A percentile compares a stretch with the other conserved stretches of the same genome.
Evolutionary conservation across 495 filamentous ascomycete species (phyloP).

Genomic region (Hypoxylon trugodes): DNA sequence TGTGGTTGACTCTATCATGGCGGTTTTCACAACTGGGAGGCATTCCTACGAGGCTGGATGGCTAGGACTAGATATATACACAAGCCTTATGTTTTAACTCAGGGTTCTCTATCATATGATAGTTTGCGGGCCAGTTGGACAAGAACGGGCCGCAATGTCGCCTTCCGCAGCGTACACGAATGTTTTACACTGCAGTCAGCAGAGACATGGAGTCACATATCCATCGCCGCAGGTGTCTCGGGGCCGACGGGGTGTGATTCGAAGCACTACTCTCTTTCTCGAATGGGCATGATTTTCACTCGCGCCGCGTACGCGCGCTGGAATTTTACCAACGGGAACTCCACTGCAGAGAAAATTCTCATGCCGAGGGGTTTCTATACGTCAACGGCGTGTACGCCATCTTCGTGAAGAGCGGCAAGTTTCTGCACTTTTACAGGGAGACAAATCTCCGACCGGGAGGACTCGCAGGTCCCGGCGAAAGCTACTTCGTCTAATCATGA

Average conservation of each 20-base stretch:
- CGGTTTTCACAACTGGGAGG: neutral
- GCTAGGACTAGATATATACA: slow-evolving; percentile 24
- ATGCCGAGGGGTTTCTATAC: slow-evolving; percentile 20
- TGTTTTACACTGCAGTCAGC: slow-evolving; percentile 26
- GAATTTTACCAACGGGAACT: slow-evolving; percentile 19
- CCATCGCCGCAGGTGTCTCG: slow-evolving; percentile 31
- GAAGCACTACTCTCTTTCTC: slow-evolving; percentile 11
- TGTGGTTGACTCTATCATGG: neutral
- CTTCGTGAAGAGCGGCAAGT: slow-evolving; percentile 5
- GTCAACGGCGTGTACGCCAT: slow-evolving; percentile 20
- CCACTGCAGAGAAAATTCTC: slow-evolving; percentile 22
- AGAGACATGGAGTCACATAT: slow-evolving; percentile 24
- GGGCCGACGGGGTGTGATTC: slow-evolving; percentile 20
- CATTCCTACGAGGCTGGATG: neutral
- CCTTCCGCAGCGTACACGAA: slow-evolving; percentile 22
- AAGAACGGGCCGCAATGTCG: slow-evolving; percentile 27
- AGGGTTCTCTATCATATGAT: slow-evolving; percentile 14
- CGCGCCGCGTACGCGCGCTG: slow-evolving; percentile 17
- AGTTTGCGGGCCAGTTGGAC: slow-evolving; percentile 22
- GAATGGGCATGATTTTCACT: slow-evolving; percentile 36
- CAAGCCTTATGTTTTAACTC: neutral
- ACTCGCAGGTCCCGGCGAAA: slow-evolving; percentile 13
- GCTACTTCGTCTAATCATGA: neutral
- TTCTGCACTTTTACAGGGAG: slow-evolving; percentile 11
- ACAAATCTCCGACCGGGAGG: neutral